Percentiles rank a stretch among this genome's conserved stretches.
Evolutionary conservation across 345 rosid genomes (phyloP).

Genomic region (Crucihimalaya himalaica): DNA sequence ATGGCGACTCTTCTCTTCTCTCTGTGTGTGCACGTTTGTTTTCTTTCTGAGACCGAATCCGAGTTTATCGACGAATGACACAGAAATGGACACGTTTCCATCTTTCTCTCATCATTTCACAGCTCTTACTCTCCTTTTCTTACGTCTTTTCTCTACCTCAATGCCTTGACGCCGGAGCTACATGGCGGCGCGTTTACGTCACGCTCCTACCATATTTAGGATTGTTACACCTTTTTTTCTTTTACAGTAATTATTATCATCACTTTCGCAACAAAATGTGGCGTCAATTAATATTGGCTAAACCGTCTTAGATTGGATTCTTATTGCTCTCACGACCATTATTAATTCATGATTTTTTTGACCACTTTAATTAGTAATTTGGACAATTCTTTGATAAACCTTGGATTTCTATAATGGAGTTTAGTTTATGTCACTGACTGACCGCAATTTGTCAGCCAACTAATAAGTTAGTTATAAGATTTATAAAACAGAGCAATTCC

Average conservation of each 20-base stretch:
- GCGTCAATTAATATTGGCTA: neutral
- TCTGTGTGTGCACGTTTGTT: slow-evolving; percentile 36
- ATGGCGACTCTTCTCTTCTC: slow-evolving; percentile 24
- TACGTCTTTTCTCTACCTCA: slow-evolving; percentile 1
- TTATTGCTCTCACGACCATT: neutral
- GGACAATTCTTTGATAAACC: neutral
- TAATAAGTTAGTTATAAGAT: neutral
- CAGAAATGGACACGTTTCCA: slow-evolving; percentile 30
- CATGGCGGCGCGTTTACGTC: slow-evolving; percentile 26
- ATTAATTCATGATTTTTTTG: neutral
- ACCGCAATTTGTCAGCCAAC: neutral
- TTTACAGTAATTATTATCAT: neutral
- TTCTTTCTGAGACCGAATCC: slow-evolving; percentile 31
- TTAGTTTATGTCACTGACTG: neutral
- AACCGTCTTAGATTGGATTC: neutral
- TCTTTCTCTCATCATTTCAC: slow-evolving; percentile 3
- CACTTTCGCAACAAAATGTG: slow-evolving; percentile 1
- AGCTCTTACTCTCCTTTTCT: neutral
- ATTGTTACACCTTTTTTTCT: neutral
- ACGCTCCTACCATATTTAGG: neutral
- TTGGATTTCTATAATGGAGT: neutral
- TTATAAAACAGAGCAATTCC: neutral
- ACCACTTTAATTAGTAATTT: neutral
- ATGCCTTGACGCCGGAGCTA: neutral
- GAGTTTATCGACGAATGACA: slow-evolving; percentile 34